Evolutionary conservation across 805 yeast species (phyloP), one percentile per base, ranked within the genome.

Genomic region (Candida andamanensis): DNA sequence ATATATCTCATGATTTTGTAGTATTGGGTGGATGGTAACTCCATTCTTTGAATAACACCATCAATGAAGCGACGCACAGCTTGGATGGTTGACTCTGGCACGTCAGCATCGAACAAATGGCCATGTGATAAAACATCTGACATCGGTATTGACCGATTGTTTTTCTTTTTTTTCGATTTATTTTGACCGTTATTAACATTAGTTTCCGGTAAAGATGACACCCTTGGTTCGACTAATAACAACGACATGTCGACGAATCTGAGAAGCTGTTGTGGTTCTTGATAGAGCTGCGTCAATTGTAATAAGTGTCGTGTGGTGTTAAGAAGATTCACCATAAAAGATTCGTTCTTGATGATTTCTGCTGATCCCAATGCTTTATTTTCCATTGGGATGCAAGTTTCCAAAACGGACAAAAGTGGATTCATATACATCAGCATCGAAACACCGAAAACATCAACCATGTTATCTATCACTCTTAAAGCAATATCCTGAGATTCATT

Each of bases 71-170:
- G 34, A 30, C 72, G 51, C 6, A 76, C 60, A 0, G 43, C 33
- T 2, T 24, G 17, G 12, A 59, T 39, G 6, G 76, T 70, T 1
- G 35, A 17, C 0, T 39, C 24, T 4, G 78, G 63, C 11, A 75
- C 66, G 7, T 58, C 53, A 6, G 56, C 47, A 17, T 53, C 50
- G 45, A 82, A 81, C 32, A 74, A 61, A 33, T 73, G 76, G 28
- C 78, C 66, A 51, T 81, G 84, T 1, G 87, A 76, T 28, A 80
- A 61, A 18, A 81, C 50, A 56, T 83, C 94, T 6, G 89, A 72
- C 40, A 80, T 56, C 4, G 86, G 76, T 17, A 66, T 63, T 1
- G 73, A 42, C 12, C 54, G 56, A 23, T 56, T 54, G 28, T 50
- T 54, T 41, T 67, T 72, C 45, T 66, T 67, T 46, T 61, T 70